phyloP scores from a whole-genome alignment of 2,329 filamentous ascomycete genomes.

The Microascus cirrosus region DNA sequence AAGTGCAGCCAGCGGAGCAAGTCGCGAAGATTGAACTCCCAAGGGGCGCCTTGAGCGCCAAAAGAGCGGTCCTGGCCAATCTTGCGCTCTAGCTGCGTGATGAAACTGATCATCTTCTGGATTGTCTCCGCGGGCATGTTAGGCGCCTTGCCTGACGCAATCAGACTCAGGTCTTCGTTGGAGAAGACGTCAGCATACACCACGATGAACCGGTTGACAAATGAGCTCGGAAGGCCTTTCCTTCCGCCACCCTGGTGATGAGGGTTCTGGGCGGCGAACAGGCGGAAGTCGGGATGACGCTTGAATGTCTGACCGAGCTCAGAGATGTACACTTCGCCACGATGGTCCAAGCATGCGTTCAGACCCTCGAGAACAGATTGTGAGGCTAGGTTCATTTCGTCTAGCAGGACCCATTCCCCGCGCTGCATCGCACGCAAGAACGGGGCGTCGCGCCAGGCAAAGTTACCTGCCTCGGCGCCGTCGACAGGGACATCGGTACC shows the following conservation, averaged over 20 bases:
- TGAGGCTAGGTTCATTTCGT: constrained; percentile 98
- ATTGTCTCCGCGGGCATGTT: constrained; percentile 47
- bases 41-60: constrained; percentile 61
- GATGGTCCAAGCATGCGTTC: constrained; percentile 92
- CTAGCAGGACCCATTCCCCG: constrained; percentile 90
- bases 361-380: constrained; percentile 93
- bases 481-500: constrained; percentile 94
- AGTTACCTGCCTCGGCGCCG: constrained; percentile 80
- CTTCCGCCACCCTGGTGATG: constrained; percentile 94
- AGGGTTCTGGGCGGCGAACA: constrained; percentile 95
- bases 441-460: constrained; percentile 90
- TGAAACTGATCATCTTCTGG: constrained; percentile 61
- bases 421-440: constrained; percentile 95
- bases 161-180: constrained; percentile 67
- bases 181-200: constrained; percentile 91
- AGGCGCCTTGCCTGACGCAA: constrained; percentile 70
- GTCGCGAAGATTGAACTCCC: constrained; percentile 93
- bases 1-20: constrained; percentile 79
- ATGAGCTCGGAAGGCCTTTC: constrained; percentile 88
- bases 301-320: constrained; percentile 92
- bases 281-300: constrained; percentile 77
- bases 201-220: constrained; percentile 96
- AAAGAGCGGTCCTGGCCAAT: constrained; percentile 50
- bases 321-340: constrained; percentile 89
- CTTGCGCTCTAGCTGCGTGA: constrained; percentile 66